Base-by-base conservation (phyloP, 305 asterid genomes). In the Fraxinus angustifolia region DNA sequence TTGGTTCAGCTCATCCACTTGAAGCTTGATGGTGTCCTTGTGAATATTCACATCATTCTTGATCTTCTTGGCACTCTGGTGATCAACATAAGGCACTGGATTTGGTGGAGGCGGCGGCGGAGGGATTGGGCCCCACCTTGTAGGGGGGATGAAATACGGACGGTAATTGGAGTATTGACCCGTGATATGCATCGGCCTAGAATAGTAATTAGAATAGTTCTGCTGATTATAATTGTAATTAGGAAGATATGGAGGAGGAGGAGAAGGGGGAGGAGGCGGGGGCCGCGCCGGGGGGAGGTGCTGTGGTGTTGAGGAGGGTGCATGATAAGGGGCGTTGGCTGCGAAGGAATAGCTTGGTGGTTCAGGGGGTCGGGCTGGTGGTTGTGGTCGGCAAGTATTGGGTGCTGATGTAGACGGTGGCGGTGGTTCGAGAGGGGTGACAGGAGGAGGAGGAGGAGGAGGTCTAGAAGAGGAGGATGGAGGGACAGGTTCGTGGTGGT, bases 31-130 rank as follows among this genome's bases (percentile, higher is more conserved):
- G 3, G 94, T 93, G 79, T 92, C 97, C 76, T 91, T 93, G 75
- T 93, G 97, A 78, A 94, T 89, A 86, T 94, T 94, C 34, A 94
- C 93, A 85, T 93, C 93, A 84, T 95, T 95, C 91, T 91, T 91
- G 42, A 95, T 85, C 97, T 92, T 93, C 88, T 92, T 95, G 1
- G 98, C 93, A 73, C 85, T 89, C 84, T 92, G 95, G 60, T 94
- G 98, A 85, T 92, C 97, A 33, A 92, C 97, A 53, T 95, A 93
- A 0, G 97, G 98, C 33, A 90, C 95, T 1, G 85, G 90, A 48
- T 88, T 89, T 5, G 76, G 75, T 33, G 80, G 84, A 17, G 85
- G 91, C 30, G 72, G 88, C 6, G 84, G 88, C 16, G 60, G 60
- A 45, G 62, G 58, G 30, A 82, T 72, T 3, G 84, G 83, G 86